A percentile compares a stretch with the other conserved stretches of the same genome.
phyloP scores from a whole-genome alignment of 345 rosid genomes.

The Salix purpurea region DNA sequence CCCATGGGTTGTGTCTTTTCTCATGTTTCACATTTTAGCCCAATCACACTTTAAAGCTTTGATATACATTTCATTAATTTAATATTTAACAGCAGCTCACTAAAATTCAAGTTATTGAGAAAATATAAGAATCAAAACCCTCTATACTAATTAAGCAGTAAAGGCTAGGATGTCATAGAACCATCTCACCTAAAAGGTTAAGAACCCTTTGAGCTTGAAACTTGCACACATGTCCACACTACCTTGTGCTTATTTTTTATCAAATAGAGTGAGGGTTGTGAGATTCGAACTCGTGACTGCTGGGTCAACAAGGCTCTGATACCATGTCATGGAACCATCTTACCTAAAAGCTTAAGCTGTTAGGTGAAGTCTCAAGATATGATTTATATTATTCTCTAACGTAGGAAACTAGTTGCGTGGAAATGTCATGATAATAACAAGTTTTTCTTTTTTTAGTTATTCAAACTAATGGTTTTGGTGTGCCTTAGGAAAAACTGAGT shows the following conservation, averaged over 20 bases:
- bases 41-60: slow-evolving; percentile 1
- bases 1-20: slow-evolving; percentile 4
- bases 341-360: no score
- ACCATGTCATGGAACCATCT: no score
- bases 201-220: no score
- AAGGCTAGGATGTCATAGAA: not conserved
- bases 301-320: no score
- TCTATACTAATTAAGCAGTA: not conserved
- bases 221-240: no score
- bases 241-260: no score
- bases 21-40: not conserved
- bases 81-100: not conserved
- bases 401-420: slow-evolving; percentile 9
- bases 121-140: not conserved
- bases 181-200: no score
- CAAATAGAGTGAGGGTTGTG: no score
- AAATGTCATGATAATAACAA: not conserved
- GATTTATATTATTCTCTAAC: no score
- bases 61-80: not conserved
- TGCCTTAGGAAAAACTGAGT: slow-evolving; percentile 72
- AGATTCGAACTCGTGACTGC: no score
- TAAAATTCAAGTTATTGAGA: slow-evolving; percentile 1
- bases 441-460: not conserved
- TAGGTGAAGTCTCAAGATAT: no score
- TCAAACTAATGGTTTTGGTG: slow-evolving; percentile 5